Evolutionary conservation across 805 yeast species (phyloP).

Genomic region (Metschnikowia dekortorum): DNA sequence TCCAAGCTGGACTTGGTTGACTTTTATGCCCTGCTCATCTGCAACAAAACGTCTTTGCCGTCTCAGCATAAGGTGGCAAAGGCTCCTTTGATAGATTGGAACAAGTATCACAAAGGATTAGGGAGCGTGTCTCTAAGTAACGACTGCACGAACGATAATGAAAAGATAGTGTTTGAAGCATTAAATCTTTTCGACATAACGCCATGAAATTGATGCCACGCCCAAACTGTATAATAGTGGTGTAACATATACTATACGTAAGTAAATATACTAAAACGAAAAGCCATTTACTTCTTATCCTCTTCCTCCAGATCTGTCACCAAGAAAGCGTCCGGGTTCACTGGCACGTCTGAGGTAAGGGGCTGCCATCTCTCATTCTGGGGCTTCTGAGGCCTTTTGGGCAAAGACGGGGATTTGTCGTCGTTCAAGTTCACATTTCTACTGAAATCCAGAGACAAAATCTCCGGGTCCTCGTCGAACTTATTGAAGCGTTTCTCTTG

Average conservation of each 20-base stretch:
- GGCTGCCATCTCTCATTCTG: conserved; percentile 33
- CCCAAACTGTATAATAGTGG: conserved; percentile 10
- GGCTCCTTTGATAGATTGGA: conserved; percentile 36
- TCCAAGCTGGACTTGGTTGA: conserved; percentile 26
- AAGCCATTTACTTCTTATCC: conserved; percentile 15
- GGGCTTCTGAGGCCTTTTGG: conserved; percentile 14
- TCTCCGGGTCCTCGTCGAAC: conserved; percentile 55
- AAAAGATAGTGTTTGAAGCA: conserved; percentile 11
- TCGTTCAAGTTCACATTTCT: conserved; percentile 38
- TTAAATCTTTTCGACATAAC: conserved; percentile 13
- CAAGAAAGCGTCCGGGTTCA: conserved; percentile 40
- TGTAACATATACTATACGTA: neutral
- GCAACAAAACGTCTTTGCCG: conserved; percentile 32
- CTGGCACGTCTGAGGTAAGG: conserved; percentile 34
- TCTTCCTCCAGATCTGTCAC: conserved; percentile 44
- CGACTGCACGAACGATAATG: conserved; percentile 17
- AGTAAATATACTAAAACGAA: conserved; percentile 2
- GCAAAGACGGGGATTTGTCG: conserved; percentile 23
- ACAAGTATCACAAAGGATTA: conserved; percentile 32
- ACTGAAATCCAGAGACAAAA: conserved; percentile 47
- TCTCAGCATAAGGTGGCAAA: conserved; percentile 28
- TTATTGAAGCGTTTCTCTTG: conserved; percentile 22
- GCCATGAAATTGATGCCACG: conserved; percentile 6
- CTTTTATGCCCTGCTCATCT: conserved; percentile 32
- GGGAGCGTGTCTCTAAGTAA: conserved; percentile 18